Evolutionary conservation across 371 early-diverging fungal genomes (phyloP).

Genomic region (Mortierella sp.): DNA sequence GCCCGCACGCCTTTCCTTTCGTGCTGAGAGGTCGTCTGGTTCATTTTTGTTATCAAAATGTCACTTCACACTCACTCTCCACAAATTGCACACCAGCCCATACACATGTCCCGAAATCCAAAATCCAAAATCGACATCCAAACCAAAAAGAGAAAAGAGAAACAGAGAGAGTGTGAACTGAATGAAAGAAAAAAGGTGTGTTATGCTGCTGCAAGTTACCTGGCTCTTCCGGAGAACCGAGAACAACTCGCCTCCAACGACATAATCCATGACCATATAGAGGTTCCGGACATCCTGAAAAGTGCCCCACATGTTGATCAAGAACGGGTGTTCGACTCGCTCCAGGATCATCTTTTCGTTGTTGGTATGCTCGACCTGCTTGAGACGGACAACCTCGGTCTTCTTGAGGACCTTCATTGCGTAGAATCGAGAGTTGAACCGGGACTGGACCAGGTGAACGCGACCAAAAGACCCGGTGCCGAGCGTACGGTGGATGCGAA

Average conservation of each 20-base stretch:
- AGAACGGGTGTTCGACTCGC: conserved; percentile 90
- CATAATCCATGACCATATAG: conserved; percentile 95
- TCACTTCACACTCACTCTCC: not conserved
- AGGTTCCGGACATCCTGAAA: conserved; percentile 90
- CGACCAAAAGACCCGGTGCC: conserved; percentile 99
- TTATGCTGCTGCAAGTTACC: conserved; percentile 52
- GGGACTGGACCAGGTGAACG: conserved; percentile 91
- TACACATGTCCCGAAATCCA: not conserved
- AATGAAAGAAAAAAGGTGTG: too few species aligned
- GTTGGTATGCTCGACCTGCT: conserved; percentile 98
- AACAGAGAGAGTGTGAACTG: not conserved
- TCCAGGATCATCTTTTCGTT: conserved; percentile 97
- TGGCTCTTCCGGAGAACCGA: conserved; percentile 78
- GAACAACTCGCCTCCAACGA: conserved; percentile 96
- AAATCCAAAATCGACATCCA: not conserved
- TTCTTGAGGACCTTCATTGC: conserved; percentile 99
- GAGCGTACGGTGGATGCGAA: conserved; percentile 81
- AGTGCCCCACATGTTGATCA: conserved; percentile 94
- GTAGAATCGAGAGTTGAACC: conserved; percentile 84
- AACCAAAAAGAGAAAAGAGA: not conserved
- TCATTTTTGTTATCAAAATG: conserved; percentile 1
- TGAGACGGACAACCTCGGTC: conserved; percentile 92
- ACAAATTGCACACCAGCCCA: not conserved
- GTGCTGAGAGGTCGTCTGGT: not conserved
- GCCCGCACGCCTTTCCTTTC: not conserved